Evolutionary conservation across 441 rosid genomes (phyloP), one percentile per base, ranked within the genome.

Genomic region (Populus tomentosa): DNA sequence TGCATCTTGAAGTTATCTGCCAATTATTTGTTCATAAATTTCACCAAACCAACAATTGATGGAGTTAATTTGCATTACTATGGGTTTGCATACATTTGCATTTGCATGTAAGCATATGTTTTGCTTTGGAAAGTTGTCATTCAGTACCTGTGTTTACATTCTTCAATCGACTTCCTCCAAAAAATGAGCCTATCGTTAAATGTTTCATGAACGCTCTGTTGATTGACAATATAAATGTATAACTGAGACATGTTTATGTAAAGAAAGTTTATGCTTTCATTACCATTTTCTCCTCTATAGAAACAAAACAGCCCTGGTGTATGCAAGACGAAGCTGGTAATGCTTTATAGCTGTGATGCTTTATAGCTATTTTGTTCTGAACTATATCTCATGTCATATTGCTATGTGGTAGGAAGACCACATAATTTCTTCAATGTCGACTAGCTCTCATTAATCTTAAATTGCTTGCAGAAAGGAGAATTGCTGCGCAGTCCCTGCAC

Each of bases 391-490:
- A 23, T 61, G 53, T n/a, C 26, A 21, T 61, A 23, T 23, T 61
- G 64, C 64, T 24, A 61, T 59, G 24, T n/a, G 24, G 24, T 59
- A 59, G 72, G 46, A n/a, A 36, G 71, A 46, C 14, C 28, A 75
- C 78, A 30, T 77, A 63, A 38, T 70, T 21, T 11, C 28, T 2
- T 59, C 50, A 14, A n/a, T 40, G 16, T 53, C 26, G 1, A n/a
- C 1, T 30, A 1, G 64, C 24, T 3, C 64, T 8, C 64, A 59
- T 8, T n/a, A 35, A 36, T 2, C 3, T 1, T 69, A 1, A 32
- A 35, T n/a, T 64, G 81, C 80, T 73, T 80, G 84, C 92, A 90
- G 94, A 89, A 77, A 84, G 87, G 88, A 88, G 94, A 86, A 87
- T 86, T 79, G 85, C 72, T 7, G 53, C 64, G 0, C 64, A 59